Evolutionary conservation across 1,139 yeast species (phyloP), one percentile per base, ranked within the genome.

Genomic region (Candida pseudoviswanathii): DNA sequence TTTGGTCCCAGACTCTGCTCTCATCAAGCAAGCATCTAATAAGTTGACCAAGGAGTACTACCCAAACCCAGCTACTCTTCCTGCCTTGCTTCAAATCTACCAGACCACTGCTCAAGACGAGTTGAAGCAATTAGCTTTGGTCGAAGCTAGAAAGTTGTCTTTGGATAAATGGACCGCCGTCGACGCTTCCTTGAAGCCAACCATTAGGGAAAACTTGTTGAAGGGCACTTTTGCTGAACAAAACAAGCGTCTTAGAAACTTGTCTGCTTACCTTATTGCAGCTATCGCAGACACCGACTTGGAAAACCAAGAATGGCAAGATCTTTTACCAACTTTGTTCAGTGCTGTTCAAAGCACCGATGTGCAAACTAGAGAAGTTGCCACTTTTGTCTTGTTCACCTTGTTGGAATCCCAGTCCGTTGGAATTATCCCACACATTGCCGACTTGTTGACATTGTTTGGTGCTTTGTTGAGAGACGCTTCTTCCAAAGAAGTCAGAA

Each of bases 61-160:
- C 73, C 75, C 82, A 50, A 82, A 85, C 60, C 82, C 89, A 11
- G 73, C 80, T 59, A 82, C 95, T 21, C 79, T 94, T 52, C 95
- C 97, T 29, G 85, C 96, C 7, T 77, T 92, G 65, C 75, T 94
- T 59, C 96, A 89, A 63, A 82, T 94, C 56, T 78, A 90, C 64
- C 94, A 88, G 68, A 77, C 78, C 58, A 81, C 84, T 56, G 73
- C 75, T 39, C 83, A 82, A 57, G 82, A 78, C 53, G 83, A 84
- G 59, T 67, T 88, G 58, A 82, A 80, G 65, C 97, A 91, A 70
- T 78, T 94, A 57, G 96, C 98, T 16, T 96, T 97, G 54, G 97
- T 94, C 53, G 99, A 94, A 71, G 92, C 92, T 41, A 84, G 97
- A 72, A 94, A 95, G 70, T 81, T 88, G 64, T 84, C 90, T 45